Evolutionary conservation across 164 flowering plant genomes (phyloP), one percentile per base, ranked within the genome.

Genomic region (Echeveria elegans): DNA sequence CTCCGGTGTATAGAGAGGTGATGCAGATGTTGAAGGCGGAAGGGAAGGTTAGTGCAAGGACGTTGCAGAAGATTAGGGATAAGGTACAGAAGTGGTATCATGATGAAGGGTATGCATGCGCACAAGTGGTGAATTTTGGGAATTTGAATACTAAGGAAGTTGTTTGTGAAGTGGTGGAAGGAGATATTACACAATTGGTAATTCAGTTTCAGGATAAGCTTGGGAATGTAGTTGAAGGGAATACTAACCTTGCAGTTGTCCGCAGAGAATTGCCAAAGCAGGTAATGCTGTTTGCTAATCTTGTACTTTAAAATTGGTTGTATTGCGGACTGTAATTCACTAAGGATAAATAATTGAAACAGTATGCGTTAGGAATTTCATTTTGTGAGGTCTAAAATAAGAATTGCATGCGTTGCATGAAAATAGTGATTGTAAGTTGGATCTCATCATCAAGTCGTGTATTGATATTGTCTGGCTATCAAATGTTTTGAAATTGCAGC

Each of bases 151-250:
- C 99, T 0, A 82, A 80, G 66, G 97, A 95, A 74, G 92, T 95
- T 9, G 97, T 92, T n/a, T 95, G 99, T 67, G 99, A 95, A 83
- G 97, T 95, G 38, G 96, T 88, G 68, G 99, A 95, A 72, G 99
- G 99, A 34, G 99, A 95, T 28, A 11, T 28, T 15, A 56, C 61
- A 4, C 61, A 56, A 15, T 4, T 88, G 76, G 81, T 71, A n/a
- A 72, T 95, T 5, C 97, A 92, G 77, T 92, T 86, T 66, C 94
- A 83, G 75, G 99, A 95, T 78, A 95, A 95, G 82, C 88, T 95
- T 52, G 97, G 99, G 18, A 95, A 95, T 82, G 81, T 90, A 8
- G 82, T 84, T 30, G 97, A 92, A 72, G 99, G 99, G 66, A 87
- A 88, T 61, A 95, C 97, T 1, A 78, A 87, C 29, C 66, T 81